phyloP scores from a whole-genome alignment of 768 basidiomycete genomes.

The Pleurotus tuoliensis region DNA sequence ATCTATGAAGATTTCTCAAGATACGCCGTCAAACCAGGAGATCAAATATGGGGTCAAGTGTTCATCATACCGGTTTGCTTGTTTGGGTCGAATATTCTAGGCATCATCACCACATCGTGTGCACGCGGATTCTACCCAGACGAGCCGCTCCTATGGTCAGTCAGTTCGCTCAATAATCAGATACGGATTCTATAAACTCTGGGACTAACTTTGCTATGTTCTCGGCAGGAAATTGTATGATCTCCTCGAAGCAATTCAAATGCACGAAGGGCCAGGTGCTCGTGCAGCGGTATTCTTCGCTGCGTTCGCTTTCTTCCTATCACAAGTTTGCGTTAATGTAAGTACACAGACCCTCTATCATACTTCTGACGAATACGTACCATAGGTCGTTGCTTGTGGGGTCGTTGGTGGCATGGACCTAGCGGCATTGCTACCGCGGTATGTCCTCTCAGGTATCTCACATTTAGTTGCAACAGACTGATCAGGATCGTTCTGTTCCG shows the following conservation, averaged over 20 bases:
- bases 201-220: not conserved
- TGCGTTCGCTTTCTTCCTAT: constrained; percentile 25
- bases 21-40: constrained; percentile 24
- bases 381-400: constrained; percentile 23
- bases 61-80: constrained; percentile 26
- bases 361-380: not conserved
- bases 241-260: constrained; percentile 25
- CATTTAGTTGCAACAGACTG: no score
- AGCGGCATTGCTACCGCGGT: constrained; percentile 22
- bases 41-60: constrained; percentile 27
- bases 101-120: constrained; percentile 25
- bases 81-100: constrained; percentile 25
- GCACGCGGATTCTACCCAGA: constrained; percentile 27
- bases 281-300: constrained; percentile 29
- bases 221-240: constrained; percentile 25
- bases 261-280: constrained; percentile 21
- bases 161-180: not conserved
- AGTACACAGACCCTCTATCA: not conserved
- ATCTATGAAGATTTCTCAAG: constrained; percentile 24
- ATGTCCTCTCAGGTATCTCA: not conserved
- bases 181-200: no score
- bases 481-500: not conserved
- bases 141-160: constrained; percentile 24
- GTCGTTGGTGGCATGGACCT: constrained; percentile 32
- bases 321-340: constrained; percentile 26